Base-by-base conservation (phyloP, 2,329 filamentous ascomycete genomes). In the Amauroascus niger region DNA sequence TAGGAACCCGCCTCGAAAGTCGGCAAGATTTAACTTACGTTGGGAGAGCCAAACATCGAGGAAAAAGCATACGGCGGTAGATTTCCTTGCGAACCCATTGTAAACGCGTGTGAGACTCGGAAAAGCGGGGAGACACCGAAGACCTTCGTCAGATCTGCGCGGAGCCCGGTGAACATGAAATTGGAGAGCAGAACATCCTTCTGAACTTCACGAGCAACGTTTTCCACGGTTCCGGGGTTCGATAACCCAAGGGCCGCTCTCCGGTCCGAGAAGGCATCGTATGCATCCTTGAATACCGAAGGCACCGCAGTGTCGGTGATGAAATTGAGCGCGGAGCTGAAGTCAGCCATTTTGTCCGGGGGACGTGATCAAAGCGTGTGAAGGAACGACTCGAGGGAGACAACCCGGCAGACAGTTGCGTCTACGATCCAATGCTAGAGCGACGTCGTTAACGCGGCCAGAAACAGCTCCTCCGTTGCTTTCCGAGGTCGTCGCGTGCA, bases 181-280 rank as follows among this genome's bases (percentile, higher is more conserved):
- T 96, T 95, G 75, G 86, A 93, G 66, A 96, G 82, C 69, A 97
- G 85, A 64, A 96, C 90, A 80, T 96, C 90, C 74, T 90, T 89
- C 76, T 94, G 86, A 59, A 96, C 89, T 77, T 98, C 93, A 69
- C 86, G 84, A 63, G 86, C 81, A 69, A 95, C 84, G 67, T 83
- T 84, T 74, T 98, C 93, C 62, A 96, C 84, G 50, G 87, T 90
- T 64, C 93, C 93, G 39, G 93, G 93, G 74, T 97, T 97, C 62
- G 84, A 79, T 63, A 98, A 79, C 58, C 90, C 91, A 60, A 98
- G 80, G 73, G 87, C 86, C 63, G 84, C 86, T 77, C 93, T 86
- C 74, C 87, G 83, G 64, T 93, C 87, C 59, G 84, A 85, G 70
- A 97, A 94, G 52, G 83, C 81, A 64, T 78, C 80, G 74, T 93